Percentiles rank a stretch among this genome's conserved stretches.
Conservation (phyloP, 305 asterid genomes). For the Fraxinus baroniana region DNA sequence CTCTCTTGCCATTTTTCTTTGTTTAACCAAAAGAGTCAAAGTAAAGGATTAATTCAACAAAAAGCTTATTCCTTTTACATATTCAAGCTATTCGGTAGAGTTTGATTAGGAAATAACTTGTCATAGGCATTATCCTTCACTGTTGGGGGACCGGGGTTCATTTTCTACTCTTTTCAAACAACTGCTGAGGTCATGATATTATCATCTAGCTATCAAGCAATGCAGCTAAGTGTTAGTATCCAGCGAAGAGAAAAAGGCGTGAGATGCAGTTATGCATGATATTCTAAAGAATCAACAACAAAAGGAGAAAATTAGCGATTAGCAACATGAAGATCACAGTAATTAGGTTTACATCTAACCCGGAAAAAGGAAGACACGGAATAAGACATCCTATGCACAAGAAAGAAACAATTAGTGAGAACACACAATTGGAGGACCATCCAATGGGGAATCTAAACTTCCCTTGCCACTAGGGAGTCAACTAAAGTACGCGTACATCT, state of each 20-base stretch:
- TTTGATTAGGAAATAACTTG: neutral
- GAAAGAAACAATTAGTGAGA: neutral
- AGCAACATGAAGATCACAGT: neutral
- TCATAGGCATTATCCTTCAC: neutral
- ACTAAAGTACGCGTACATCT: neutral
- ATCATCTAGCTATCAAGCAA: neutral
- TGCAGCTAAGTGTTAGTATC: neutral
- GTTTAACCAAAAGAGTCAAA: neutral
- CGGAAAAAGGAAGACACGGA: neutral
- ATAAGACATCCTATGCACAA: neutral
- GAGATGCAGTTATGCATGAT: neutral
- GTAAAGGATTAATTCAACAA: neutral
- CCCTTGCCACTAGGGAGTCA: neutral
- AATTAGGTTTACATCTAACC: neutral
- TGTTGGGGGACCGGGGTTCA: neutral
- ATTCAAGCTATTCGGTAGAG: neutral
- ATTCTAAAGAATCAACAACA: neutral
- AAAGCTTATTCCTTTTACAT: neutral
- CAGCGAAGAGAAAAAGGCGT: neutral
- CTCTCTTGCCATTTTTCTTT: neutral
- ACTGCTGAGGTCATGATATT: neutral
- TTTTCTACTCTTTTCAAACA: neutral
- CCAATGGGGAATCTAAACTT: neutral
- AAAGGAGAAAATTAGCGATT: neutral
- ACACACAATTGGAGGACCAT: neutral